Evolutionary conservation across 345 rosid genomes (phyloP).

Genomic region (Eucalyptus microcorys): DNA sequence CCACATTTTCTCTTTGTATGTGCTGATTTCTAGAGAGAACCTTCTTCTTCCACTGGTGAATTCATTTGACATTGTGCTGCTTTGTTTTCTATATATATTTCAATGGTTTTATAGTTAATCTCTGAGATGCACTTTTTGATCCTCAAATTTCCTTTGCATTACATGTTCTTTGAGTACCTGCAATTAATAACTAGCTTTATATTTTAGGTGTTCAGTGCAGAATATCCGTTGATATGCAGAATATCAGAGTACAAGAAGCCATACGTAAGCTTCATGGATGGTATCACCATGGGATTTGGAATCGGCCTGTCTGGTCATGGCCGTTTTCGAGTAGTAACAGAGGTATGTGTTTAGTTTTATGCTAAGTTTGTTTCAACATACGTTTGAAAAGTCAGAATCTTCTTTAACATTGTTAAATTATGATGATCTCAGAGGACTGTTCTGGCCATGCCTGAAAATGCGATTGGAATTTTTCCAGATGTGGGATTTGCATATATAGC

Average conservation of each 20-base stretch:
- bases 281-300: slow-evolving; percentile 94
- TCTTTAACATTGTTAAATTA: neutral
- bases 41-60: neutral
- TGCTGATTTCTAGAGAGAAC: neutral
- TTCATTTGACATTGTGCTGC: neutral
- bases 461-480: slow-evolving; percentile 94
- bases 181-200: neutral
- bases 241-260: slow-evolving; percentile 82
- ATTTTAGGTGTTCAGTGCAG: slow-evolving; percentile 72
- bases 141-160: neutral
- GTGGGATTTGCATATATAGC: slow-evolving; percentile 91
- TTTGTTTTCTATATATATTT: neutral
- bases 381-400: neutral
- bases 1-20: neutral
- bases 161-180: neutral
- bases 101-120: neutral
- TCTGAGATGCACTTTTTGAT: neutral
- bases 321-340: slow-evolving; percentile 74
- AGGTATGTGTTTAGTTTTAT: slow-evolving; percentile 20
- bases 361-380: neutral
- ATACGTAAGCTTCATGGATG: slow-evolving; percentile 86
- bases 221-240: slow-evolving; percentile 82
- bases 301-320: slow-evolving; percentile 95
- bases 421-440: slow-evolving; percentile 39
- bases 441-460: slow-evolving; percentile 98